phyloP scores from a whole-genome alignment of 306 rosid genomes.

The Pyrus bretschneideri region DNA sequence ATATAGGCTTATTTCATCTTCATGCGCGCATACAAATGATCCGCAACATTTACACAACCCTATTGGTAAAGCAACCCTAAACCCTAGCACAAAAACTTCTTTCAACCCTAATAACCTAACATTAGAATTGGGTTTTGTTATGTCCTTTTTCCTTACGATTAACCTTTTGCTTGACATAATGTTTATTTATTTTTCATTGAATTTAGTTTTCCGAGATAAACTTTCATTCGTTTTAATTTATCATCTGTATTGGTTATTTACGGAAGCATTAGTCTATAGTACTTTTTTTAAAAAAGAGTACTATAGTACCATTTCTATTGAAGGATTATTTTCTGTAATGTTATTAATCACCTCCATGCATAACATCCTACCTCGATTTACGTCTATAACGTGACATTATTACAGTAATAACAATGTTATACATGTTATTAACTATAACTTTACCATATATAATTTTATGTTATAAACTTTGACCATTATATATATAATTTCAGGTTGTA shows the following conservation, averaged over 20 bases:
- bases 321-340: too few species aligned
- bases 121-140: neutral
- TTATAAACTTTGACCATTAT: too few species aligned
- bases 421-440: neutral
- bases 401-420: neutral
- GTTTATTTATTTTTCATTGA: neutral
- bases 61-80: neutral
- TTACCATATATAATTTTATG: neutral
- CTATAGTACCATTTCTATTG: too few species aligned
- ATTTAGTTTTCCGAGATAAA: too few species aligned
- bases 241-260: neutral
- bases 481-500: too few species aligned
- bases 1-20: too few species aligned
- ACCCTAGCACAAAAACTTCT: neutral
- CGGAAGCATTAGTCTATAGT: neutral
- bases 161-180: neutral
- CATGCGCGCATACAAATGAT: neutral
- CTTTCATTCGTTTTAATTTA: neutral
- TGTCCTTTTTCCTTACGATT: neutral
- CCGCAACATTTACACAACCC: neutral
- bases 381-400: too few species aligned
- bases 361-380: too few species aligned
- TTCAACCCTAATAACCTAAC: too few species aligned
- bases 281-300: too few species aligned
- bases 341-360: too few species aligned